Base-by-base conservation (phyloP, 1,284 basidiomycete species). In the Papiliotrema flavescens region DNA sequence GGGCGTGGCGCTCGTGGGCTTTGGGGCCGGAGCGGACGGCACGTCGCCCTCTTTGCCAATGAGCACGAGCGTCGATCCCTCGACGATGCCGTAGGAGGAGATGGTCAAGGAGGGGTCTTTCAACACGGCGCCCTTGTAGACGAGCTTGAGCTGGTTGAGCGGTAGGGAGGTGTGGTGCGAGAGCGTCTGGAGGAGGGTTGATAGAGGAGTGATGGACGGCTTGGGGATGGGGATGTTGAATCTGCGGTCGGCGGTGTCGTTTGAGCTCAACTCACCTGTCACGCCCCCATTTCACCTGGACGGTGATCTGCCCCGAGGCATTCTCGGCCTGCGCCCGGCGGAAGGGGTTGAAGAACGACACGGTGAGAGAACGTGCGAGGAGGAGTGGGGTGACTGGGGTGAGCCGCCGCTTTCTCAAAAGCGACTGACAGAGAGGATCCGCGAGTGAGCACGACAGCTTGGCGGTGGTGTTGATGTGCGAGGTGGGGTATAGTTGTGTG, bases 211-310 rank as follows among this genome's bases (percentile, higher is more conserved):
- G 34, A 66, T 35, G 23, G 65, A 65, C 3, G 76, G 71, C 23
- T 69, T 58, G 13, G 74, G 74, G 41, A 77, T 74, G 3, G 76
- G 74, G 35, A 77, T 67, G 62, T 77, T 77, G 67, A 74, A 76
- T 53, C 75, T 76, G 63, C 5, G 37, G 43, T 46, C 13, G 24
- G 32, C 5, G 37, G 20, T 40, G 8, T 17, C 14, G 14, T 17
- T 2, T 15, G 34, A 43, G 26, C 43, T 36, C 19, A 14, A 47
- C 44, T 37, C 62, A 74, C 72, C 66, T 58, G 44, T 75, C 70
- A 34, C 67, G 53, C 5, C 71, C 71, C 73, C 73, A 75, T 62
- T 73, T 73, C 51, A 75, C 63, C 40, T 67, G 63, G 2, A 75
- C 54, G 19, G 51, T 59, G 43, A 75, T 75, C 53, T 67, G 60